phyloP scores from a whole-genome alignment of 768 basidiomycete genomes.

The Naematelia aurantialba region DNA sequence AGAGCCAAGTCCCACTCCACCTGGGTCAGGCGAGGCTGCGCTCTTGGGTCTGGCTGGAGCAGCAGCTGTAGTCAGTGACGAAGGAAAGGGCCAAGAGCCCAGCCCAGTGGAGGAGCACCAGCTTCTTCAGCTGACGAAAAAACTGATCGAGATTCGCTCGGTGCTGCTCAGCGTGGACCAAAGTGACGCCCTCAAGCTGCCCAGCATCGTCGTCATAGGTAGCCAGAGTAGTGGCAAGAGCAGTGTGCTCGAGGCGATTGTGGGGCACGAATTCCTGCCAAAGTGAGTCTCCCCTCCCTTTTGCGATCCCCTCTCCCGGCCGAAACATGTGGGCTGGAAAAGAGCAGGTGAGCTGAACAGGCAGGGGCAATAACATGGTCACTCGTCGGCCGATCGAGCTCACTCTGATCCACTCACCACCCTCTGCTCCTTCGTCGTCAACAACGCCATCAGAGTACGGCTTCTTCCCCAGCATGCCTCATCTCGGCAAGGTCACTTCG shows the following conservation, averaged over 20 bases:
- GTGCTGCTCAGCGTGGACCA: constrained; percentile 97
- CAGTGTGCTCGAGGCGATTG: constrained; percentile 92
- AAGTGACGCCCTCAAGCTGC: constrained; percentile 86
- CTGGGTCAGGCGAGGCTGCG: constrained; percentile 28
- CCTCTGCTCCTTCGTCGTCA: constrained; percentile 54
- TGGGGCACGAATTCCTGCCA: constrained; percentile 95
- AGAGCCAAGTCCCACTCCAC: constrained; percentile 25
- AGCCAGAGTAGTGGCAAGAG: constrained; percentile 99
- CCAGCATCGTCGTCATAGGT: constrained; percentile 96
- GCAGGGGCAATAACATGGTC: constrained; percentile 97
- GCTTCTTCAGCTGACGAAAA: constrained; percentile 86
- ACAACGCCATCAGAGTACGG: constrained; percentile 70
- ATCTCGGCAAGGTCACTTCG: constrained; percentile 78
- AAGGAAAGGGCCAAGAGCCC: constrained; percentile 16
- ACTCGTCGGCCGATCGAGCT: constrained; percentile 97
- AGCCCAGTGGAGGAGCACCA: constrained; percentile 60
- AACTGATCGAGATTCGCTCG: constrained; percentile 90
- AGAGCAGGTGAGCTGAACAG: constrained; percentile 8
- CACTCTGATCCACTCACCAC: constrained; percentile 87
- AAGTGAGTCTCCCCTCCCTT: constrained; percentile 63
- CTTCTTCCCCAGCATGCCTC: constrained; percentile 83
- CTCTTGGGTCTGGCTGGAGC: constrained; percentile 40
- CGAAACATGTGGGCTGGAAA: not conserved
- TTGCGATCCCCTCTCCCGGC: not conserved
- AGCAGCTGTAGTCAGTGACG: constrained; percentile 48